These are phyloP conservation scores for Xylaria curta DNA, from an alignment of 495 filamentous ascomycete genomes.

Conservation along the genomic window DNA sequence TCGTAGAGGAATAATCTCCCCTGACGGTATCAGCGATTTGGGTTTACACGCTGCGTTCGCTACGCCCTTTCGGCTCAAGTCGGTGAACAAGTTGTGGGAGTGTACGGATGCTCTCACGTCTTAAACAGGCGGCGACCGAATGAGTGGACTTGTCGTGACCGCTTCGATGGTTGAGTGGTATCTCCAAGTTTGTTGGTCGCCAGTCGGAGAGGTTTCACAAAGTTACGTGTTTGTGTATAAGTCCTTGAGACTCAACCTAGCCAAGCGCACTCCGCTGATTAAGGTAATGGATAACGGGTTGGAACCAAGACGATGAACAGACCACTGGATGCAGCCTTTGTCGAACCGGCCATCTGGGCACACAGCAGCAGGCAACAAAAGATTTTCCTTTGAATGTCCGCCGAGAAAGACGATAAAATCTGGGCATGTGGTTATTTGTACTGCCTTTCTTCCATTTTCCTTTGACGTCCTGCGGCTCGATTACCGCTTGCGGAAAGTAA, in stretches of 20 bases:
- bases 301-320: slow-evolving; percentile 17
- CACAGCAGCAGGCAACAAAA: slow-evolving; percentile 32
- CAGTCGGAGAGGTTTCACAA: slow-evolving; percentile 11
- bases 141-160: not conserved
- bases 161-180: slow-evolving; percentile 3
- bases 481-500: slow-evolving; percentile 42
- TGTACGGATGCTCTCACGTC: not conserved
- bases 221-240: slow-evolving; percentile 13
- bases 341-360: slow-evolving; percentile 29
- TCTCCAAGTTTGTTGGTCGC: slow-evolving; percentile 1
- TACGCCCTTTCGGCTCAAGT: slow-evolving; percentile 1
- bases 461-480: slow-evolving; percentile 25
- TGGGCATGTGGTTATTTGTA: slow-evolving; percentile 44
- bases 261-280: slow-evolving; percentile 2
- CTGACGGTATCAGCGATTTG: slow-evolving; percentile 17
- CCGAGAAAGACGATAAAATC: slow-evolving; percentile 29
- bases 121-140: not conserved
- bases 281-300: slow-evolving; percentile 11
- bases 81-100: not conserved
- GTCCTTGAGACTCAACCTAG: slow-evolving; percentile 10
- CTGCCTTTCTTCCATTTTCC: slow-evolving; percentile 31
- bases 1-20: slow-evolving; percentile 6
- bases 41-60: slow-evolving; percentile 3
- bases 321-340: slow-evolving; percentile 36
- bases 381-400: slow-evolving; percentile 26